A percentile compares a stretch with the other conserved stretches of the same genome.
Evolutionary conservation across 768 basidiomycete species (phyloP).

Genomic region (Lactarius trivialis): DNA sequence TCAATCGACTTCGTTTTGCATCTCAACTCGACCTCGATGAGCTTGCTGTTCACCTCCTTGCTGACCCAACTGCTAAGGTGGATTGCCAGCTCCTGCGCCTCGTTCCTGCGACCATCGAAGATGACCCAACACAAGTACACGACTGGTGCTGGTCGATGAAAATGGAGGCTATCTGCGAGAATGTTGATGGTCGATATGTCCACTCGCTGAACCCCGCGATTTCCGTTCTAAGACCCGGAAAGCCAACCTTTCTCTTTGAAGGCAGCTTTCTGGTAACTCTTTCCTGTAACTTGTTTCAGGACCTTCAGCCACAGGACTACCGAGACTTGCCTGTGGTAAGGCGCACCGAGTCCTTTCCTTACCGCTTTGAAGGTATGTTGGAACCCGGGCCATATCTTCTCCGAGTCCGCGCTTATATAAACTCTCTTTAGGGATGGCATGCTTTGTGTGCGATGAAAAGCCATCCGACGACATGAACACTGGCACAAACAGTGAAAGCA

Average conservation of each 20-base stretch:
- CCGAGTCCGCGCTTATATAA: no score
- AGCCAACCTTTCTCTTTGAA: not conserved
- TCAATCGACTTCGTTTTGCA: no score
- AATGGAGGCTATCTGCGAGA: not conserved
- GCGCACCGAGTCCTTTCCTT: not conserved
- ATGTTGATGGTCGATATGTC: no score
- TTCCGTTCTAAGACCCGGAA: not conserved
- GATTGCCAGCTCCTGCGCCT: not conserved
- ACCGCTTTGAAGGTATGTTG: not conserved
- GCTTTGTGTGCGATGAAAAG: no score
- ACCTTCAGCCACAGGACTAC: not conserved
- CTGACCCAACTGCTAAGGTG: not conserved
- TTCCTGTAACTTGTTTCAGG: not conserved
- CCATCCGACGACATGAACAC: no score
- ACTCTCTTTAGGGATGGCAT: no score
- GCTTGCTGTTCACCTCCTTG: no score
- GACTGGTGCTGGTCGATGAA: not conserved
- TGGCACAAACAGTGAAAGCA: no score
- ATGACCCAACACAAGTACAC: not conserved
- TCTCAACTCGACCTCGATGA: no score
- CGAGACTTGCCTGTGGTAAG: no score
- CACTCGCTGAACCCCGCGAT: not conserved
- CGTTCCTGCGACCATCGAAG: not conserved
- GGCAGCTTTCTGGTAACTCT: not conserved
- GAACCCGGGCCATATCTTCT: no score